phyloP scores from a whole-genome alignment of 1,139 yeast genomes.

The Lodderomyces jiufengensis region DNA sequence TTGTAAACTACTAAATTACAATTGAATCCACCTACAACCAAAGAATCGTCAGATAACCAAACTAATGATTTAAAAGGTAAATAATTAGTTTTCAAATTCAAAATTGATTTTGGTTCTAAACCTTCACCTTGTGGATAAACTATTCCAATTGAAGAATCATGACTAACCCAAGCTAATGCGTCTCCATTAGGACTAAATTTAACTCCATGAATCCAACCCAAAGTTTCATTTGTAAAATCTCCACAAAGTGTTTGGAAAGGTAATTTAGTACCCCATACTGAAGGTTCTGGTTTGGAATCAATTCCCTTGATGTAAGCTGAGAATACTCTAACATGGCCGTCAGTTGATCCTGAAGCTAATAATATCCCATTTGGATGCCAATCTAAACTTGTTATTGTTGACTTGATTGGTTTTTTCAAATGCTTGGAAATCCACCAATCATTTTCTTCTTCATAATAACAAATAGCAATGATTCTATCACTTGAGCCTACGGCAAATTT shows the following conservation, averaged over 20 bases:
- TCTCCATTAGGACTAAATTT: slow-evolving; percentile 80
- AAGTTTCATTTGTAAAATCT: slow-evolving; percentile 71
- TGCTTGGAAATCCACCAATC: slow-evolving; percentile 99
- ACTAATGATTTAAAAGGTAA: slow-evolving; percentile 78
- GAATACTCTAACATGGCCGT: slow-evolving; percentile 91
- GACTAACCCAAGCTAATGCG: slow-evolving; percentile 73
- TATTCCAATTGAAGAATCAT: slow-evolving; percentile 72
- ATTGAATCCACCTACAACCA: slow-evolving; percentile 89
- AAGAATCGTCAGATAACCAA: slow-evolving; percentile 61
- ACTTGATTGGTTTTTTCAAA: slow-evolving; percentile 86
- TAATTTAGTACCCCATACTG: slow-evolving; percentile 91
- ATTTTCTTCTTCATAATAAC: slow-evolving; percentile 92
- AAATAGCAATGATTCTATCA: slow-evolving; percentile 89
- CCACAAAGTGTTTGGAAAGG: slow-evolving; percentile 95
- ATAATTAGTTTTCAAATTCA: slow-evolving; percentile 61
- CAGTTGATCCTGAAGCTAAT: slow-evolving; percentile 89
- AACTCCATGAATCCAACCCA: slow-evolving; percentile 93
- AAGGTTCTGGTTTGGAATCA: slow-evolving; percentile 76
- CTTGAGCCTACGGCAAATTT: slow-evolving; percentile 98
- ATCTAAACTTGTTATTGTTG: slow-evolving; percentile 77
- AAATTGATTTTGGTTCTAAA: slow-evolving; percentile 41
- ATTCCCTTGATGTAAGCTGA: slow-evolving; percentile 90
- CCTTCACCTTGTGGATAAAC: slow-evolving; percentile 77
- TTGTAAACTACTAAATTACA: slow-evolving; percentile 85
- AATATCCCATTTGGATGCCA: slow-evolving; percentile 97